Evolutionary conservation across 768 basidiomycete genomes (phyloP).

Genomic region (Lentinula boryana): DNA sequence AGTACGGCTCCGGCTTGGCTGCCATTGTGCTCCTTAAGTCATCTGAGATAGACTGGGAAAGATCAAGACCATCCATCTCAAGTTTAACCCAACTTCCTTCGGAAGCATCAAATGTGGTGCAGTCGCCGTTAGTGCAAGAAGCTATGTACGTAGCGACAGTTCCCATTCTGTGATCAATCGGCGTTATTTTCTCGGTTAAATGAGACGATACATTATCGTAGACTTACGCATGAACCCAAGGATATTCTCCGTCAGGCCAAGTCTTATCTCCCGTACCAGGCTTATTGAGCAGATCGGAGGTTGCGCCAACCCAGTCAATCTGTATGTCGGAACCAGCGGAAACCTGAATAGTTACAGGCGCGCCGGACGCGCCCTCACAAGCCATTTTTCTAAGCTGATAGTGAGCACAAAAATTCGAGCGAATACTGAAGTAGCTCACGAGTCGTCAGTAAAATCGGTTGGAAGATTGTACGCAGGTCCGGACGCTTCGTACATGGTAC

Average conservation of each 20-base stretch:
- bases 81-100: slow-evolving; percentile 19
- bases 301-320: slow-evolving; percentile 17
- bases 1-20: slow-evolving; percentile 16
- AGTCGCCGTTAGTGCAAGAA: slow-evolving; percentile 16
- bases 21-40: slow-evolving; percentile 15
- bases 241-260: slow-evolving; percentile 11
- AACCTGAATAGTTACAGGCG: slow-evolving; percentile 13
- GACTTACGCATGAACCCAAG: slow-evolving; percentile 20
- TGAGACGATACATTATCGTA: no score
- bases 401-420: not conserved
- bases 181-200: no score
- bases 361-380: slow-evolving; percentile 14
- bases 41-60: slow-evolving; percentile 14
- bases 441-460: slow-evolving; percentile 13
- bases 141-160: slow-evolving; percentile 18
- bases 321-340: slow-evolving; percentile 12
- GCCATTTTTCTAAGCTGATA: slow-evolving; percentile 14
- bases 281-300: slow-evolving; percentile 13
- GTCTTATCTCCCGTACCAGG: slow-evolving; percentile 12
- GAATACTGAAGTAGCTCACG: slow-evolving; percentile 7
- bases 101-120: slow-evolving; percentile 16
- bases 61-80: slow-evolving; percentile 15
- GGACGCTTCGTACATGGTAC: slow-evolving; percentile 16
- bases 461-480: slow-evolving; percentile 13
- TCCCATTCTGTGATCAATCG: slow-evolving; percentile 13